These are phyloP conservation scores for Aspergillus jensenii DNA, from an alignment of 2,329 filamentous ascomycete genomes.

Conservation along the genomic window DNA sequence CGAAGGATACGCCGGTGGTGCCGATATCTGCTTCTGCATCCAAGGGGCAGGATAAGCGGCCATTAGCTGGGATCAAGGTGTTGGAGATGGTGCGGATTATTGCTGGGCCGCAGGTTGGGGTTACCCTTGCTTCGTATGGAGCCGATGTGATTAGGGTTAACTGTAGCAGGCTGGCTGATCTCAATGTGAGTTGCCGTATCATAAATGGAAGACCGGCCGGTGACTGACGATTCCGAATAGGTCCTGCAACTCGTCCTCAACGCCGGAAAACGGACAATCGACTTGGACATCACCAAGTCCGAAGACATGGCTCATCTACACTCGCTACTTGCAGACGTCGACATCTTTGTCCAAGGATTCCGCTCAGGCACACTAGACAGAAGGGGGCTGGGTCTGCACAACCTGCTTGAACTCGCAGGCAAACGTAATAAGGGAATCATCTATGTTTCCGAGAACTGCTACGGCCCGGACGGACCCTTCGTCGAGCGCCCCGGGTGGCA, in stretches of 20 bases:
- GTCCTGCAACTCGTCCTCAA: constrained; percentile 8
- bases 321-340: constrained; percentile 48
- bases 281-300: constrained; percentile 46
- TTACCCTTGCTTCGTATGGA: constrained; percentile 45
- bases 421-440: constrained; percentile 45
- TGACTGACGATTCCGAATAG: neutral
- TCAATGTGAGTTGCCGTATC: neutral
- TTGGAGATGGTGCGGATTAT: constrained; percentile 43
- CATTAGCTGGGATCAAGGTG: constrained; percentile 49
- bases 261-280: constrained; percentile 11
- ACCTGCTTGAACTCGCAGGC: constrained; percentile 38
- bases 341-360: constrained; percentile 56
- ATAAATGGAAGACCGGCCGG: neutral
- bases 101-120: constrained; percentile 45
- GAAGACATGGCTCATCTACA: constrained; percentile 40
- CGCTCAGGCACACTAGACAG: constrained; percentile 41
- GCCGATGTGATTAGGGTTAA: constrained; percentile 50
- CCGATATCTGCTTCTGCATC: neutral
- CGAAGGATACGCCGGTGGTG: neutral
- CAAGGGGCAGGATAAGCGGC: constrained; percentile 24
- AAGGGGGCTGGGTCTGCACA: neutral
- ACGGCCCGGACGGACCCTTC: constrained; percentile 48
- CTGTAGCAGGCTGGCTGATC: constrained; percentile 17
- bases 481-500: constrained; percentile 49
- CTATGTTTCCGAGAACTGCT: constrained; percentile 51